Evolutionary conservation across 257 asterid species (phyloP), one percentile per base, ranked within the genome.

Genomic region (Apocynum venetum): DNA sequence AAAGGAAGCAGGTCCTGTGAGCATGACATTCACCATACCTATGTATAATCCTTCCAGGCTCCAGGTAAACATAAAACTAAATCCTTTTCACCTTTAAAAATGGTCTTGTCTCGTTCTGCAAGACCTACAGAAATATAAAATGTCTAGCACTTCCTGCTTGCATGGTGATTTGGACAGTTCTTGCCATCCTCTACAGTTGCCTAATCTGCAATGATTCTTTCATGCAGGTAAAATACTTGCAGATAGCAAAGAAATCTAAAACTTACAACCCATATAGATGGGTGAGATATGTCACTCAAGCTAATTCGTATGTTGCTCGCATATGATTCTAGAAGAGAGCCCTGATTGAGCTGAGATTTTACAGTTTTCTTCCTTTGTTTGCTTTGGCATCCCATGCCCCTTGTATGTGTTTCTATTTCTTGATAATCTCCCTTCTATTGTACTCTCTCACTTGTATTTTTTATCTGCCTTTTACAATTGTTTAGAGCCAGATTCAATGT

Each of bases 1-100:
- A 3, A 96, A 96, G 86, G 99, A 96, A 87, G 99, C 99, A 67
- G 99, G 99, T 52, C 99, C 99, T 52, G 98, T 96, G 80, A 93
- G 97, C 86, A 90, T 96, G 97, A 93, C 95, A 67, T 96, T 96
- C 87, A 96, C 97, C 55, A 90, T 96, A 83, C 99, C 99, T 19
- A 96, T 96, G 99, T 83, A 96, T 80, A 96, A 96, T 82, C 96
- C 97, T 80, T 96, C 99, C 74, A 89, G 97, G 89, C 96, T 96
- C 76, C 97, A 93, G 98, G 99, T 96, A 86, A 71, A 72, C 56
- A 31, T 49, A 13, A 55, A 47, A 78, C 63, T 13, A 11, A 48
- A 36, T 64, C 63, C 4, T 55, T 76, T 65, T 36, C 14, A 4
- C 69, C 25, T 70, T 31, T 2, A n/a, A 17, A 25, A 25, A 53